phyloP scores from a whole-genome alignment of 371 early-diverging fungal species.

The Mortierella sp. region DNA sequence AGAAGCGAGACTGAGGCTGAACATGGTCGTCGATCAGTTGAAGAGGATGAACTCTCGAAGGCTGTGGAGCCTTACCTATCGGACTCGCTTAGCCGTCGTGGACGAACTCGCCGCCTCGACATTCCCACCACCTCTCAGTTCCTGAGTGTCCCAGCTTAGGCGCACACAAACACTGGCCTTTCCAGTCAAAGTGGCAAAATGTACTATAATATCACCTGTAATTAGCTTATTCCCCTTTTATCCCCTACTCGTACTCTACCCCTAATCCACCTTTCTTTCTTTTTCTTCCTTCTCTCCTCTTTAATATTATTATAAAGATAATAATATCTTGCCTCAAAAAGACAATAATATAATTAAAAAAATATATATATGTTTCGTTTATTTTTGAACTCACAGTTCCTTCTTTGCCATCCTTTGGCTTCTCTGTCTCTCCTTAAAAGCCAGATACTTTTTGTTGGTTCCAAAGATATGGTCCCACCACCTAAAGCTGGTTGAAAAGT shows the following conservation, averaged over 20 bases:
- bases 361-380: too few relatives aligned
- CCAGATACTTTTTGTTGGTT: constrained; percentile 84
- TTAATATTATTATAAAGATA: not conserved
- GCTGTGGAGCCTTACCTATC: constrained; percentile 54
- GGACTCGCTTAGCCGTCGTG: constrained; percentile 54
- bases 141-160: constrained; percentile 25
- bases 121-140: constrained; percentile 32
- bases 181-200: not conserved
- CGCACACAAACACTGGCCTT: not conserved
- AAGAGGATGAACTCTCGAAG: constrained; percentile 52
- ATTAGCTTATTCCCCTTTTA: constrained; percentile 7
- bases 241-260: not conserved
- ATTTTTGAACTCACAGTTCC: not conserved
- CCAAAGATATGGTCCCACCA: constrained; percentile 89
- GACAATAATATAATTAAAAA: not conserved
- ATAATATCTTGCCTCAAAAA: not conserved
- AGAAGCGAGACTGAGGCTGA: constrained; percentile 50
- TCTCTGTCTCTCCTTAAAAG: constrained; percentile 59
- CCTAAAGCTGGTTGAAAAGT: constrained; percentile 83
- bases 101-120: constrained; percentile 30
- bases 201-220: constrained; percentile 26
- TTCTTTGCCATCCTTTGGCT: constrained; percentile 43
- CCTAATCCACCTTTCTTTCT: not conserved
- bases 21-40: constrained; percentile 54
- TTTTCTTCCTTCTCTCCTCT: not conserved